Evolutionary conservation across 2,329 filamentous ascomycete species (phyloP).

Genomic region (Alternaria infectoria): DNA sequence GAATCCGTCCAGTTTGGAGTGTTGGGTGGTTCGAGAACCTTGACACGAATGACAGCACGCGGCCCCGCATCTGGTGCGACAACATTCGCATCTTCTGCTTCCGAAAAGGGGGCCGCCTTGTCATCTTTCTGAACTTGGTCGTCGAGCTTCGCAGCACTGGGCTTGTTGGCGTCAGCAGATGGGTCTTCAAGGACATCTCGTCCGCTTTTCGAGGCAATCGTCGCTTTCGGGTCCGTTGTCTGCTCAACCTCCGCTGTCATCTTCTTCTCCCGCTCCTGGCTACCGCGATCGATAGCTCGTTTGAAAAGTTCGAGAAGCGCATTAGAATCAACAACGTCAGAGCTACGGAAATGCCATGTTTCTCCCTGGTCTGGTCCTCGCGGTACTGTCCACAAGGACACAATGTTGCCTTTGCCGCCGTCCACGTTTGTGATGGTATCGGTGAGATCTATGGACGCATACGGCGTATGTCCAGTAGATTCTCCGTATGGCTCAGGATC

Average conservation of each 20-base stretch:
- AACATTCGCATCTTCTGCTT: neutral
- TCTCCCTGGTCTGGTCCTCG: neutral
- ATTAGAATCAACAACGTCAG: neutral
- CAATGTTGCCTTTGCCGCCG: rapidly evolving
- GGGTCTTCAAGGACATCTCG: neutral
- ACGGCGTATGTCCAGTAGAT: neutral
- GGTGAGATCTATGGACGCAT: neutral
- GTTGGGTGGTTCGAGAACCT: no score
- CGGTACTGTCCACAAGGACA: neutral
- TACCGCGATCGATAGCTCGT: neutral
- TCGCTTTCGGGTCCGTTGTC: neutral
- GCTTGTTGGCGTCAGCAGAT: neutral
- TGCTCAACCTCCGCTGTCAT: rapidly evolving
- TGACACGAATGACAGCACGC: neutral
- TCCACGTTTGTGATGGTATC: neutral
- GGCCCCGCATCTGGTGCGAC: neutral
- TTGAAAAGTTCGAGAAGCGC: slow-evolving; percentile 10
- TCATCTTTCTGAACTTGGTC: neutral
- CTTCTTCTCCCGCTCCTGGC: neutral
- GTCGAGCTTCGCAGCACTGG: neutral
- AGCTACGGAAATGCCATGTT: slow-evolving; percentile 2
- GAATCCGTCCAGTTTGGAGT: no score
- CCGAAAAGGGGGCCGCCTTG: neutral
- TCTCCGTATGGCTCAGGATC: neutral
- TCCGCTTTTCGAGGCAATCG: neutral